phyloP scores from a whole-genome alignment of 768 basidiomycete species.

The Hebeloma cylindrosporum region DNA sequence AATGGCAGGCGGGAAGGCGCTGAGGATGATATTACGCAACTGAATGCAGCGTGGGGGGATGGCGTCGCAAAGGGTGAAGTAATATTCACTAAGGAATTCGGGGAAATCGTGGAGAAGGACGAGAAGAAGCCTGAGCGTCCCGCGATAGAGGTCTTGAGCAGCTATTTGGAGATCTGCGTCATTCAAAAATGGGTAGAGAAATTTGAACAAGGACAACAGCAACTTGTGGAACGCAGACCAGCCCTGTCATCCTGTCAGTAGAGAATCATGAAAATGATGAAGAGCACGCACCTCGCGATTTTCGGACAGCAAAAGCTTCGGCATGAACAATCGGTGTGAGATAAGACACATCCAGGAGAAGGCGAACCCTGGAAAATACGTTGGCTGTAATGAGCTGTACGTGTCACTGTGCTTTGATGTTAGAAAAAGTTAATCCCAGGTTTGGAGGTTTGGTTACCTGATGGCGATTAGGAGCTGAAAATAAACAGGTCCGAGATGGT shows the following conservation, averaged over 20 bases:
- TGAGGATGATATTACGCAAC: conserved; percentile 93
- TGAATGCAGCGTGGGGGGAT: conserved; percentile 94
- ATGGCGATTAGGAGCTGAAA: conserved; percentile 86
- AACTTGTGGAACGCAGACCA: conserved; percentile 97
- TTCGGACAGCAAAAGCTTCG: conserved; percentile 83
- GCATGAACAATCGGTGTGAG: conserved; percentile 97
- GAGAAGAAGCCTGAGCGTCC: conserved; percentile 84
- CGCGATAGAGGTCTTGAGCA: conserved; percentile 86
- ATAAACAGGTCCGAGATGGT: conserved; percentile 84
- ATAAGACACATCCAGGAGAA: conserved; percentile 98
- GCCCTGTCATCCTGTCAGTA: conserved; percentile 46
- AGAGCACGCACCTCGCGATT: conserved; percentile 73
- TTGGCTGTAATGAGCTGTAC: conserved; percentile 93
- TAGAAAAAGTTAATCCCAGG: conserved; percentile 9
- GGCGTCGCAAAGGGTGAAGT: conserved; percentile 92
- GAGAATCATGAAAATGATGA: conserved; percentile 1
- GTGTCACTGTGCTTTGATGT: conserved; percentile 66
- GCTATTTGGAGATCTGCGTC: conserved; percentile 77
- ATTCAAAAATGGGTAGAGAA: conserved; percentile 88
- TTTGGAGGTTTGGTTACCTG: conserved; percentile 48
- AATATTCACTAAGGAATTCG: conserved; percentile 95
- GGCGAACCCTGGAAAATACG: conserved; percentile 95
- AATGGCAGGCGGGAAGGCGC: conserved; percentile 85
- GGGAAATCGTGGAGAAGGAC: conserved; percentile 99
- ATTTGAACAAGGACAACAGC: conserved; percentile 91